These are phyloP conservation scores for Paraphaeosphaeria sporulosa DNA, from an alignment of 2,329 filamentous ascomycete genomes.

Conservation along the genomic window DNA sequence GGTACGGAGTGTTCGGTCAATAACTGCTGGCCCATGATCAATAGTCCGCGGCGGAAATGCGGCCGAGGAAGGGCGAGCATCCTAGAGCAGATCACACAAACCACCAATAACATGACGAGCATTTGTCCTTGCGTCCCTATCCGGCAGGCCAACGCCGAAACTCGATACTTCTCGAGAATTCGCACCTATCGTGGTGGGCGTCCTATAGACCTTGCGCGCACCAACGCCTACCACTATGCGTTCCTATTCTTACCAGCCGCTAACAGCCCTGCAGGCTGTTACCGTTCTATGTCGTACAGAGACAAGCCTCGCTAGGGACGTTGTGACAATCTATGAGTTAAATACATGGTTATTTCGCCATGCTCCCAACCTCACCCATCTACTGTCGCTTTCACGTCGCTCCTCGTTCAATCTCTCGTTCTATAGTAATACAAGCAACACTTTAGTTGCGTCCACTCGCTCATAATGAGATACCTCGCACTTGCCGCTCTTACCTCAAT, in stretches of 20 bases:
- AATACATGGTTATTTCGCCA: conserved; percentile 1
- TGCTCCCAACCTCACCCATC: background rate
- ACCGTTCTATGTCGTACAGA: background rate
- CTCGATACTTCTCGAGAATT: background rate
- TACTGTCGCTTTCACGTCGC: background rate
- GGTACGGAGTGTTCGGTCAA: background rate
- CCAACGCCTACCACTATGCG: background rate
- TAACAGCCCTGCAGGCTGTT: background rate
- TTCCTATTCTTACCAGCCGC: background rate
- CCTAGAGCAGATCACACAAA: background rate
- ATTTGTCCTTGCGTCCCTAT: background rate
- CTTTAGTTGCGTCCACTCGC: conserved; percentile 10
- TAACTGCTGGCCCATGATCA: background rate
- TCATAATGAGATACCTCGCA: conserved; percentile 9
- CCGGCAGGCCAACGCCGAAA: background rate
- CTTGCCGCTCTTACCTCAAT: background rate
- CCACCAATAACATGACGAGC: background rate
- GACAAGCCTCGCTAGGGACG: background rate
- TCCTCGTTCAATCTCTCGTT: background rate
- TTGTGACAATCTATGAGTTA: background rate
- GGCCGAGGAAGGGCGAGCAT: background rate
- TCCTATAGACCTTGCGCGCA: background rate
- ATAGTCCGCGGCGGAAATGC: background rate
- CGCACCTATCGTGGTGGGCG: background rate
- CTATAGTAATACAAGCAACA: conserved; percentile 1